Conservation (phyloP, 305 asterid genomes). For the Striga hermonthica region DNA sequence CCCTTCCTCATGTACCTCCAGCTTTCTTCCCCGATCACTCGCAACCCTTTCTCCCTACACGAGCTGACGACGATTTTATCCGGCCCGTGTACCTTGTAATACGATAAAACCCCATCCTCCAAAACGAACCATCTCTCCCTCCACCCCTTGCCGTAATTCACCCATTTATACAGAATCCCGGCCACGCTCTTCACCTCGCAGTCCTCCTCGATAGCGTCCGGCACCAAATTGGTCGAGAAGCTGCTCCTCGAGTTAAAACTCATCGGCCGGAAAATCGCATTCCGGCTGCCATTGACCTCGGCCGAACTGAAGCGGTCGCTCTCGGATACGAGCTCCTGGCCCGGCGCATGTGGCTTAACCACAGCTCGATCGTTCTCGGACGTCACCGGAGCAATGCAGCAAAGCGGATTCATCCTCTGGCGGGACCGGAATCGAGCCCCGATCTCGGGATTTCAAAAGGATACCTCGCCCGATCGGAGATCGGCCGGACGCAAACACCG, state of each 20-base stretch:
- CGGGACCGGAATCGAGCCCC: conserved; percentile 26
- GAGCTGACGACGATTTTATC: conserved; percentile 69
- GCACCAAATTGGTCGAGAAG: conserved; percentile 37
- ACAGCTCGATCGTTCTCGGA: conserved; percentile 80
- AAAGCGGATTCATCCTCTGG: conserved; percentile 78
- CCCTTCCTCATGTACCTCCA: conserved; percentile 87
- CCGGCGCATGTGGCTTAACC: conserved; percentile 60
- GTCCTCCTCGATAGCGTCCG: conserved; percentile 43
- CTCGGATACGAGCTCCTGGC: conserved; percentile 54
- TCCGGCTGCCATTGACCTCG: conserved; percentile 10
- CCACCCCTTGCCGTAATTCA: conserved; percentile 99
- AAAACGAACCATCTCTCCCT: conserved; percentile 91
- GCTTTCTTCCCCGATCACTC: conserved; percentile 87
- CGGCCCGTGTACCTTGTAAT: conserved; percentile 94
- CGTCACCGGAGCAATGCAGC: conserved; percentile 99
- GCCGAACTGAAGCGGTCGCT: conserved; percentile 13
- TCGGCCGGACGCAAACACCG: conserved; percentile 52
- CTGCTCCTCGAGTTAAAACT: conserved; percentile 65
- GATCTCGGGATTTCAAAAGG: conserved; percentile 42
- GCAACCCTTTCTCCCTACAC: conserved; percentile 62
- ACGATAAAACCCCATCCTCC: conserved; percentile 95
- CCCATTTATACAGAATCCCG: conserved; percentile 93
- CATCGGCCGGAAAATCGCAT: conserved; percentile 42
- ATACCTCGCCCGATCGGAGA: conserved; percentile 50
- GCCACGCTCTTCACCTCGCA: conserved; percentile 58